Evolutionary conservation across 495 filamentous ascomycete genomes (phyloP).

Genomic region (Tuber indicum): DNA sequence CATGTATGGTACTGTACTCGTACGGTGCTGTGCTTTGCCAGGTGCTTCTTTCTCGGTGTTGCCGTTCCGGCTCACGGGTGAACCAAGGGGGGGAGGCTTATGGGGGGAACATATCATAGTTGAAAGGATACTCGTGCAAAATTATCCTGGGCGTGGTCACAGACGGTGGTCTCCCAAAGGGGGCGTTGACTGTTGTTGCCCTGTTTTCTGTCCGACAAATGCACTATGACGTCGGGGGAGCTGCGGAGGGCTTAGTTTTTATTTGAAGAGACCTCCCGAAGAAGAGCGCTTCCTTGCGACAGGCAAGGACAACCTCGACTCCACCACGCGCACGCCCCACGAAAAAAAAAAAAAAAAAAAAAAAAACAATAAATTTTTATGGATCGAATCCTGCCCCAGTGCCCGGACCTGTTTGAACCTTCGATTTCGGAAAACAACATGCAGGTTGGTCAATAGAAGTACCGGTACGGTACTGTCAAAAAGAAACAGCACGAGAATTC

Average conservation of each 20-base stretch:
- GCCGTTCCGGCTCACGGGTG: slow-evolving; percentile 37
- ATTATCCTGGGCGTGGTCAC: slow-evolving; percentile 33
- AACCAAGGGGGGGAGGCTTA: slow-evolving; percentile 7
- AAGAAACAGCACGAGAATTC: slow-evolving; percentile 5
- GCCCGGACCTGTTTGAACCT: slow-evolving; percentile 35
- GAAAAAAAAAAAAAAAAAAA: slow-evolving; percentile 13
- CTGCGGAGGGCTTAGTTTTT: slow-evolving; percentile 38
- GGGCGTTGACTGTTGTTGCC: slow-evolving; percentile 39
- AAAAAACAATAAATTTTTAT: slow-evolving; percentile 9
- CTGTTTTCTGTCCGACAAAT: slow-evolving; percentile 40
- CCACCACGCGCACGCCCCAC: slow-evolving; percentile 32
- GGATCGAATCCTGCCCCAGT: slow-evolving; percentile 15
- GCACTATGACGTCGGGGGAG: slow-evolving; percentile 41
- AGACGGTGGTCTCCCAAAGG: slow-evolving; percentile 37
- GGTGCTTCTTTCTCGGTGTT: slow-evolving; percentile 19
- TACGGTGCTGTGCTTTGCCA: slow-evolving; percentile 30
- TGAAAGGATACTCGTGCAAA: slow-evolving; percentile 20
- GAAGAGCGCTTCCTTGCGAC: slow-evolving; percentile 37
- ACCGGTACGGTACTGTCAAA: slow-evolving; percentile 14
- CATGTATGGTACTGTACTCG: slow-evolving; percentile 24
- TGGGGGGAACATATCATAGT: slow-evolving; percentile 22
- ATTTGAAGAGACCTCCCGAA: slow-evolving; percentile 40
- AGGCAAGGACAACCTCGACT: slow-evolving; percentile 32
- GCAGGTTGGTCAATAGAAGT: slow-evolving; percentile 26
- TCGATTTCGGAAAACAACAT: slow-evolving; percentile 31